Conservation (phyloP, 768 basidiomycete genomes). For the Mycena capillaripes region DNA sequence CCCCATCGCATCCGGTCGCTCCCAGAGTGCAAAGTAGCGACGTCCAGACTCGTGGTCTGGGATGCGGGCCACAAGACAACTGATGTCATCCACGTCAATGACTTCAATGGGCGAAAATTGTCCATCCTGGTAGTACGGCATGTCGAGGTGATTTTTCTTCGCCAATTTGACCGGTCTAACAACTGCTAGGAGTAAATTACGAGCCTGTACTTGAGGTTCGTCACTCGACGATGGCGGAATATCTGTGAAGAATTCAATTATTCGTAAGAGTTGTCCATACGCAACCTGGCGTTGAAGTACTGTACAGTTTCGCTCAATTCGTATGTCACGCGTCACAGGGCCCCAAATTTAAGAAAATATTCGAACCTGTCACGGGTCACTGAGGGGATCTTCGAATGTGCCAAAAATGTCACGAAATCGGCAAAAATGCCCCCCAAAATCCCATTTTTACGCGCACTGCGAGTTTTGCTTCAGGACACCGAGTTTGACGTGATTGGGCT, state of each 20-base stretch:
- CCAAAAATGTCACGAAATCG: too few relatives aligned
- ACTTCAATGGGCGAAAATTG: conserved; percentile 21
- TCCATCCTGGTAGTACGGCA: conserved; percentile 15
- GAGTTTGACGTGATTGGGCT: too few relatives aligned
- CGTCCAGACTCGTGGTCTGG: conserved; percentile 3
- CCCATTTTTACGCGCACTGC: too few relatives aligned
- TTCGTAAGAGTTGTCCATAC: conserved; percentile 24
- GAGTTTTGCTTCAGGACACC: too few relatives aligned
- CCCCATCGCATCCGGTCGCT: conserved; percentile 26
- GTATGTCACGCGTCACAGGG: too few relatives aligned
- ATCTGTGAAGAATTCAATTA: conserved; percentile 8
- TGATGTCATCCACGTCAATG: conserved; percentile 30
- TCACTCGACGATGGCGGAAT: not conserved
- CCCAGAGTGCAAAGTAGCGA: conserved; percentile 5
- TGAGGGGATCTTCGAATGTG: too few relatives aligned
- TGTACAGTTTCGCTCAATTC: too few relatives aligned
- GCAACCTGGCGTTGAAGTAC: conserved; percentile 13
- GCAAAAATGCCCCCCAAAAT: too few relatives aligned
- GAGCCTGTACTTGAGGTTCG: not conserved
- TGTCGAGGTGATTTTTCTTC: not conserved
- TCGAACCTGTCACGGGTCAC: too few relatives aligned
- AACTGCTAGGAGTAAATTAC: conserved; percentile 17
- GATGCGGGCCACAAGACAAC: conserved; percentile 28
- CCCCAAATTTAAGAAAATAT: too few relatives aligned
- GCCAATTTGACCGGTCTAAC: conserved; percentile 6